Evolutionary conservation across 306 rosid genomes (phyloP), one percentile per base, ranked within the genome.

Genomic region (Pyrus pyrifolia): DNA sequence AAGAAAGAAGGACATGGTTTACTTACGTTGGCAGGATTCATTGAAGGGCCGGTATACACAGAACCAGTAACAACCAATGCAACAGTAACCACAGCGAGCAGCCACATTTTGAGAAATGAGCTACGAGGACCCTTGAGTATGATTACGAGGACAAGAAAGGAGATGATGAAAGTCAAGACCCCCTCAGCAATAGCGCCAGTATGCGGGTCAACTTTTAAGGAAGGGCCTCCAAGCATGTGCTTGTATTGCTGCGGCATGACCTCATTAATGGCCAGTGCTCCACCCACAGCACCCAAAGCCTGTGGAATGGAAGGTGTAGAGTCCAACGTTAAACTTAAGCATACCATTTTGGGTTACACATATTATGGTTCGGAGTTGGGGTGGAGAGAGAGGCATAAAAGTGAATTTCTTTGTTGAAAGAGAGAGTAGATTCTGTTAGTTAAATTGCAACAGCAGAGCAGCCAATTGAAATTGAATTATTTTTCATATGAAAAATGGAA

Each of bases 21-120:
- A 79, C 98, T 89, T 69, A 93, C 97, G 58, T 93, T 91, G 81
- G 93, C 96, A 18, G 98, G 98, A 78, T 93, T 93, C 97, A 93
- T 91, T 78, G 98, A 84, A 62, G 98, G 98, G 11, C 97, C 96
- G 0, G 98, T 88, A 81, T 84, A 93, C 40, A 85, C 66, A 68
- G 97, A 84, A 63, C 97, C 98, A 1, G 77, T 23, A 75, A 89
- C 82, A 21, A 93, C 84, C 77, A 91, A 42, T 2, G 81, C 52
- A 10, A 89, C 92, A 0, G 98, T 89, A 12, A 83, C 74, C 30
- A 85, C 52, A 12, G 97, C 88, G 31, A 93, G 73, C 61, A 91
- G 84, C 92, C 87, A 91, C 46, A 78, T 82, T 86, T 93, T 87
- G 55, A 89, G 3, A 8, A 91, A 29, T 6, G 84, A 66, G 68